Base-by-base conservation (phyloP, 768 basidiomycete species). In the Omphalotus guepiniiformis region DNA sequence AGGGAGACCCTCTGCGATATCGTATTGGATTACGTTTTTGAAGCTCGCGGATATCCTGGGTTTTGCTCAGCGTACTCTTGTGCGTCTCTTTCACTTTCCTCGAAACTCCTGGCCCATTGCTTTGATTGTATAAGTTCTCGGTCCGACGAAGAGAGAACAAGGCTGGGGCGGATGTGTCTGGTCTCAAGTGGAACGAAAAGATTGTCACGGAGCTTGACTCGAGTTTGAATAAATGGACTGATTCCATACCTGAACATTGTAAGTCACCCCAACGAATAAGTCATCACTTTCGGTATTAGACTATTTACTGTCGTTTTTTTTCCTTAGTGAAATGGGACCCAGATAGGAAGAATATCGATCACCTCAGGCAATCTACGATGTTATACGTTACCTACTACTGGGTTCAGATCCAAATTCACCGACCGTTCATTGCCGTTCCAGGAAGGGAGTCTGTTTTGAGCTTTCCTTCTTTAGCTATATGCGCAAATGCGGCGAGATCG, bases 121-220 rank as follows among this genome's bases (percentile, higher is more conserved):
- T 39, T 13, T n/a, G 11, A 39, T n/a, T 39, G n/a, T 3, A n/a
- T 15, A 8, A 39, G 39, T 39, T n/a, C 21, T 22, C 39, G 4
- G 22, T 39, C 21, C 39, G 22, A 21, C n/a, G 21, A 39, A 4
- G n/a, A 15, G 21, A 39, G 4, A 13, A 2, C 39, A 13, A 15
- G 16, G n/a, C 39, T 13, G 13, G 22, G 22, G 9, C 22, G 70
- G 71, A 19, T 69, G 64, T 46, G 63, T 63, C 6, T 71, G 72
- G 2, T 55, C 60, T 58, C 4, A 61, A 69, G 29, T 75, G 74
- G 74, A 71, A 75, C 39, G 63, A 73, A 27, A 64, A 67, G 28
- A 69, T 76, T 18, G 77, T 82, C 3, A 74, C 79, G 6, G 77
- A 80, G 47, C 67, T 82, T 9, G 80, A 83, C 60, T 75, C 73